Percentiles rank a stretch among this genome's conserved stretches.
Conservation (phyloP, 352 stramenopile species). For the Globisporangium viniferum region DNA sequence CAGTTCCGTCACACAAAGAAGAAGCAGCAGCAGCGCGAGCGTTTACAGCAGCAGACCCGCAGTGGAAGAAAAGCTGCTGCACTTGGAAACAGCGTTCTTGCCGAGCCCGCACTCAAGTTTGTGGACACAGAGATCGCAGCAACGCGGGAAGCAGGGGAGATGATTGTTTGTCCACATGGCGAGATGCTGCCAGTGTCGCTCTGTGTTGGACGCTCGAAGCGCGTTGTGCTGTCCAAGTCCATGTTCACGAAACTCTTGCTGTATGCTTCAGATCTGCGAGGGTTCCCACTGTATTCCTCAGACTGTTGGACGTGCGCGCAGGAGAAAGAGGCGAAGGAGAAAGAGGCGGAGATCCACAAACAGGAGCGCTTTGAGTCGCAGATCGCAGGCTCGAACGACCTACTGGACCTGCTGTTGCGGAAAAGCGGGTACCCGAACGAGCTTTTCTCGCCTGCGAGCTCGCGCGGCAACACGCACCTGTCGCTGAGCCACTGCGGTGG, state of each 20-base stretch:
- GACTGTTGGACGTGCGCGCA: slow-evolving; percentile 61
- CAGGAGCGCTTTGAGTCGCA: slow-evolving; percentile 60
- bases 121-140: slow-evolving; percentile 22
- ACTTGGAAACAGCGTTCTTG: not conserved
- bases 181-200: slow-evolving; percentile 46
- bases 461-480: slow-evolving; percentile 47
- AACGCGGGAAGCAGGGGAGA: slow-evolving; percentile 36
- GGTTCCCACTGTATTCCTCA: slow-evolving; percentile 42
- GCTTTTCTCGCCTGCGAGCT: slow-evolving; percentile 64
- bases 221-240: slow-evolving; percentile 46
- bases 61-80: slow-evolving; percentile 11
- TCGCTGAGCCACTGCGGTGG: slow-evolving; percentile 40
- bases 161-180: slow-evolving; percentile 70
- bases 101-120: slow-evolving; percentile 8
- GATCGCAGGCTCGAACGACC: slow-evolving; percentile 56
- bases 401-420: slow-evolving; percentile 70
- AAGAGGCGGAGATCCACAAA: slow-evolving; percentile 48
- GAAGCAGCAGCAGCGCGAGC: slow-evolving; percentile 51
- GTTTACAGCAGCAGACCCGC: slow-evolving; percentile 25
- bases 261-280: slow-evolving; percentile 58
- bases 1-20: slow-evolving; percentile 73
- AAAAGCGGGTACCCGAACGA: slow-evolving; percentile 78
- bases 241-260: slow-evolving; percentile 45
- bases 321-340: slow-evolving; percentile 52
- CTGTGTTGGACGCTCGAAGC: slow-evolving; percentile 60